Conservation (phyloP, 306 rosid genomes). For the Prunus mume region DNA sequence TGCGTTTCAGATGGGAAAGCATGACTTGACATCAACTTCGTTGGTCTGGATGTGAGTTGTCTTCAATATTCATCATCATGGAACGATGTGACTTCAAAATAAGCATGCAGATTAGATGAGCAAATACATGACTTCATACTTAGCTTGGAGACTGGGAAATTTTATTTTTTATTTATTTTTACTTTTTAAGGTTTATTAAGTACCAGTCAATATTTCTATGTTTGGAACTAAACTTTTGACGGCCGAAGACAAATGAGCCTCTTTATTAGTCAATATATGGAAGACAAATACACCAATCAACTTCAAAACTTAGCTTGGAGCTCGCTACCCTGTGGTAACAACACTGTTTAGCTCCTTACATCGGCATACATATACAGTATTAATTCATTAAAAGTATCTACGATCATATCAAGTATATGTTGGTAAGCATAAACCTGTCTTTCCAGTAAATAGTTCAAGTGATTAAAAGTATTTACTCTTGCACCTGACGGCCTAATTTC, state of each 20-base stretch:
- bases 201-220: not conserved
- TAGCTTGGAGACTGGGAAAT: not conserved
- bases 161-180: not conserved
- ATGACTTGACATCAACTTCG: not conserved
- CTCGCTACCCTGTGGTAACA: too few species aligned
- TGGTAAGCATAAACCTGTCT: too few species aligned
- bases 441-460: too few species aligned
- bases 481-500: accelerated
- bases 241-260: not conserved
- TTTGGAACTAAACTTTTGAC: not conserved
- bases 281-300: too few species aligned
- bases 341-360: too few species aligned
- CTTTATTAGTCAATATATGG: not conserved
- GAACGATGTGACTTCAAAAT: slow-evolving; percentile 18
- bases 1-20: not conserved
- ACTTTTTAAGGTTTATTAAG: not conserved
- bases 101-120: not conserved
- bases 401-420: too few species aligned
- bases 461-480: too few species aligned
- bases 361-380: too few species aligned
- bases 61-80: slow-evolving; percentile 1
- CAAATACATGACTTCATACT: not conserved
- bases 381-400: too few species aligned
- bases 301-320: too few species aligned
- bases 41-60: slow-evolving; percentile 28